Percentiles rank a stretch among this genome's conserved stretches.
Conservation (phyloP, 2,329 filamentous ascomycete species). For the Paracorniculantispora psalliotae region DNA sequence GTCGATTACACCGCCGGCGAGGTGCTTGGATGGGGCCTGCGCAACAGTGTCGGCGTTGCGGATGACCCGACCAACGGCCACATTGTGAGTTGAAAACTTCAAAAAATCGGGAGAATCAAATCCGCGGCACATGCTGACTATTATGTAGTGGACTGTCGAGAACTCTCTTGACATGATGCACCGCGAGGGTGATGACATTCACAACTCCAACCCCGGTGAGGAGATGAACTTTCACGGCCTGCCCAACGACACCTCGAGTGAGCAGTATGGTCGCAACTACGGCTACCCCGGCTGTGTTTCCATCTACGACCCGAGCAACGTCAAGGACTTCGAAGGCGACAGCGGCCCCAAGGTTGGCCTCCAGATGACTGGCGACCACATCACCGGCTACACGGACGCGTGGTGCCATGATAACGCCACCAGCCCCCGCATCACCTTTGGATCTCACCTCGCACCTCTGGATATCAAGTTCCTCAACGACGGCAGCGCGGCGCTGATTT, state of each 20-base stretch:
- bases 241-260: conserved; percentile 29
- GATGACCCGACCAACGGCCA: conserved; percentile 48
- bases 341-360: conserved; percentile 15
- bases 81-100: conserved; percentile 32
- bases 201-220: conserved; percentile 64
- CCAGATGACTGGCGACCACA: conserved; percentile 23
- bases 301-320: conserved; percentile 41
- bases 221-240: conserved; percentile 66
- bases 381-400: conserved; percentile 19
- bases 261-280: conserved; percentile 42
- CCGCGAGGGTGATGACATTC: conserved; percentile 51
- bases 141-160: conserved; percentile 49
- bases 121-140: neutral
- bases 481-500: conserved; percentile 52
- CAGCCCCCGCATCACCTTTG: conserved; percentile 23
- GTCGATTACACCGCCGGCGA: conserved; percentile 39
- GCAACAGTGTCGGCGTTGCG: conserved; percentile 64
- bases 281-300: conserved; percentile 61
- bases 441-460: conserved; percentile 57
- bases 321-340: conserved; percentile 27
- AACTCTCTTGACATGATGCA: conserved; percentile 60
- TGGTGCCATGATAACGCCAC: conserved; percentile 19
- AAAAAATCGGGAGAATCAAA: too few species aligned
- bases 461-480: conserved; percentile 57
- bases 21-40: conserved; percentile 58